Base-by-base conservation (phyloP, 306 rosid species). In the Acacia melanoxylon region DNA sequence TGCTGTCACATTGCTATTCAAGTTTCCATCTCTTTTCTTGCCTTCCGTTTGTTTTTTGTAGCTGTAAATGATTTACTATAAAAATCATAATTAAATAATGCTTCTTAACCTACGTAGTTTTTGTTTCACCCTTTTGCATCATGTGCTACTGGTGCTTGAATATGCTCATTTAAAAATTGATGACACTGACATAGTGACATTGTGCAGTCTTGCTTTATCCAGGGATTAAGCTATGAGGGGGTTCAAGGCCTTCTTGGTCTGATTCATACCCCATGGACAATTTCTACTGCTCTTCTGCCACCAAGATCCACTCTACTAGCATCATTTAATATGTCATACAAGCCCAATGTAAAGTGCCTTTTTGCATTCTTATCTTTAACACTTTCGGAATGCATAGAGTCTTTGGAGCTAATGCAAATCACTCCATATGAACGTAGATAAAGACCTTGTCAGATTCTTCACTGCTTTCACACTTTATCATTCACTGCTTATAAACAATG, bases 231-330 rank as follows among this genome's bases (percentile, higher is more conserved):
- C 85, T 82, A 80, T 86, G 92, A 71, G 79, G 97, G 95, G 74
- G 58, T 94, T 78, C 94, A 86, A 82, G 80, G 85, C 61, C 93
- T 92, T 88, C 91, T 93, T 19, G 94, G 98, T 75, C 77, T 94
- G 88, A 75, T 83, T 69, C 90, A 87, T 82, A 91, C 93, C 78
- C 81, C 72, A 68, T 95, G 95, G 75, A 90, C 94, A 27, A 78
- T 81, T 83, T 82, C 89, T 46, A 52, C 76, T n/a, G 87, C 90
- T 65, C 87, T 92, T 71, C 91, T 92, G 3, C 94, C 91, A 0
- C 83, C 91, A 80, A 83, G 75, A 80, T 86, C 90, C 42, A 42
- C 83, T 81, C 90, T 90, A 27, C 59, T 92, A 66, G 86, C 90
- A 17, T 90, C 92, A n/a, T 90, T 90, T 89, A 77, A 83, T 82